Evolutionary conservation across 495 filamentous ascomycete species (phyloP), one percentile per base, ranked within the genome.

Genomic region (Margaritispora aquatica): DNA sequence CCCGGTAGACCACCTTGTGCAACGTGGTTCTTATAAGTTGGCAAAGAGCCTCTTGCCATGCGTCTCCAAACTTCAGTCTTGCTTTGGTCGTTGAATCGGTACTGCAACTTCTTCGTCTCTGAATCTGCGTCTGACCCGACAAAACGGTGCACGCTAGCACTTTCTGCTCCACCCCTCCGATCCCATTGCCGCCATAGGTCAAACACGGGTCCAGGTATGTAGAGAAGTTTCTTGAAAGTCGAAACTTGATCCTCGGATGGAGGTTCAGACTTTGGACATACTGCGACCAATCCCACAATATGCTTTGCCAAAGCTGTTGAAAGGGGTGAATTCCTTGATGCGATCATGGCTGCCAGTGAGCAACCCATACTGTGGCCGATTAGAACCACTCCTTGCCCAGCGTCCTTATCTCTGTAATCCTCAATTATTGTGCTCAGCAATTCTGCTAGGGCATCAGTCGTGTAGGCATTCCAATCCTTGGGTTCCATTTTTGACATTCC

Each of bases 311-410:
- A 62, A 2, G 71, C 70, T 9, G 68, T 69, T 53, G 57, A 63
- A 34, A 66, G 62, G 47, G 23, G 13, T 48, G 80, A 65, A 1
- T 77, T 68, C 13, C 80, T 81, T 20, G 86, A 89, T 47, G 89
- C 85, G 36, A 97, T 75, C 17, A 88, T 70, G 36, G 86, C 86
- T 13, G 88, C 85, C 13, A 96, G 73, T 1, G 88, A 90, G 61
- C 87, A 88, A 11, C 93, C 93, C 80, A 96, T 84, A 63, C 89
- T 94, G 69, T 97, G 93, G 7, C 86, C 90, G 24, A 97, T 81
- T 20, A 97, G 69, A 20, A 97, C 80, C 11, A 96, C 81, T 2
- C 83, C 79, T 68, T 96, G 92, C 9, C 77, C 79, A n/a, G 77
- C 76, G 5, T 82, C 80, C 24, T 71, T 75, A 36, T 86, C 83